Evolutionary conservation across 192 early-diverging fungal species (phyloP), one percentile per base, ranked within the genome.

Genomic region (Chytriomyces sp.): DNA sequence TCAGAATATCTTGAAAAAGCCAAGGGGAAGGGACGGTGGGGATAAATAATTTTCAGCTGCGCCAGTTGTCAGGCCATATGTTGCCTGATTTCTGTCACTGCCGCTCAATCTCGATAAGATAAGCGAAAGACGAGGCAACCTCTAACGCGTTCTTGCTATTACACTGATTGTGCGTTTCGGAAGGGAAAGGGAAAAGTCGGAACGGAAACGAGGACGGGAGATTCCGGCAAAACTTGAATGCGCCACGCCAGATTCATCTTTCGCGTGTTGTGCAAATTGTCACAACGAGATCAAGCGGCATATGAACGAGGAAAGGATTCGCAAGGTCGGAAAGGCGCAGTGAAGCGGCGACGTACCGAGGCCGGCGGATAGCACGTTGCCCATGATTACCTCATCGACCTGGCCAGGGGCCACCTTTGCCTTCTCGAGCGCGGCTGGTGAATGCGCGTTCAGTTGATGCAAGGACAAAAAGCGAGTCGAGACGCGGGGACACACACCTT

Each of bases 311-410:
- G n/a, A n/a, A n/a, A n/a, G n/a, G n/a, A n/a, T n/a, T n/a, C n/a
- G n/a, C n/a, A n/a, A n/a, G n/a, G n/a, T n/a, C n/a, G n/a, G n/a
- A n/a, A n/a, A n/a, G n/a, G n/a, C n/a, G 22, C 22, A 49, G 2
- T 22, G 36, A 37, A 56, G 22, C n/a, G 10, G 25, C 57, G 26
- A 70, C 61, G 5, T 22, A 77, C 84, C 96, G 39, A 93, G 75
- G 72, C 86, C 91, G 31, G 94, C 97, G 70, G 93, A 91, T 28
- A 98, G 77, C 19, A 99, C 97, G 62, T 97, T 97, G 57, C 97
- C 96, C 78, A 96, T 89, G 83, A 96, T 95, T 4, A 96, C 91
- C 77, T 99, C 97, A 75, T 99, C 91, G 32, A 99, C 92, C 36
- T 92, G 85, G 30, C 86, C 84, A 34, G 94, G 82, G 68, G 91